These are phyloP conservation scores for Kokia cookei DNA, from an alignment of 441 rosid genomes.

Conservation along the genomic window DNA sequence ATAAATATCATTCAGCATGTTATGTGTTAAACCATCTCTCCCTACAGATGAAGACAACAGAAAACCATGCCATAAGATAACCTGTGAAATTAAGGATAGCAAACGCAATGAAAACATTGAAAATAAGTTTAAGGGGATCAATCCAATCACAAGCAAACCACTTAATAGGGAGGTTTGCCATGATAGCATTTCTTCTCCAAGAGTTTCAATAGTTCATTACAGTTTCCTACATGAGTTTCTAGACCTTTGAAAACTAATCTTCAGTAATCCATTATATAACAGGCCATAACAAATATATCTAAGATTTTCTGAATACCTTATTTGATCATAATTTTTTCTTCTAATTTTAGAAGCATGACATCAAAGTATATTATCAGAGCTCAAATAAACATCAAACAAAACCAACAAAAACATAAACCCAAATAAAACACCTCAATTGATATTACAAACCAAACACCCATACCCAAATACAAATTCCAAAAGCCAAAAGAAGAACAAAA, in stretches of 20 bases:
- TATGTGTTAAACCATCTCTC: slow-evolving; percentile 93
- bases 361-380: background rate
- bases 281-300: background rate
- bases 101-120: background rate
- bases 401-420: background rate
- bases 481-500: background rate
- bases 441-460: background rate
- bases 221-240: background rate
- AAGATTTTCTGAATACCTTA: background rate
- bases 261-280: background rate
- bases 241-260: background rate
- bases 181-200: background rate
- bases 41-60: slow-evolving; percentile 33
- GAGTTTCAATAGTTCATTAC: background rate
- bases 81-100: background rate
- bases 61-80: background rate
- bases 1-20: slow-evolving; percentile 85
- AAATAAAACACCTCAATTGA: background rate
- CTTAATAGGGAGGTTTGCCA: background rate
- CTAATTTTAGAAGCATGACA: background rate
- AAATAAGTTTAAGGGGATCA: background rate
- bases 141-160: background rate
- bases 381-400: background rate
- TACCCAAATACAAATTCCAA: background rate
- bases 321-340: background rate